Evolutionary conservation across 2,329 filamentous ascomycete species (phyloP).

Genomic region (Aspergillus calidoustus): DNA sequence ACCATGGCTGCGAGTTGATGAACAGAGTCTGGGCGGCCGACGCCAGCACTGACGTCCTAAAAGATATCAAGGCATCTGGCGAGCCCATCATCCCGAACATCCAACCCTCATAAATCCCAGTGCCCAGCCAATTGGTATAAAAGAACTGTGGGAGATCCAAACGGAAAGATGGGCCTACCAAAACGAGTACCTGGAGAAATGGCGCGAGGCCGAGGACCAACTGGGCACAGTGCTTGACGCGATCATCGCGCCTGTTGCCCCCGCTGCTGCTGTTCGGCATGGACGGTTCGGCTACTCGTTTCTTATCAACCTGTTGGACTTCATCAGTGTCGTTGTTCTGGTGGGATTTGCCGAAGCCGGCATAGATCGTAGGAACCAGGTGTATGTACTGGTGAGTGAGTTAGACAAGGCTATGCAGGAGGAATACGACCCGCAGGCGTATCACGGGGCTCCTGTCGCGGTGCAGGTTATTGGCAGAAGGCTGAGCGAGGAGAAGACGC

Average conservation of each 20-base stretch:
- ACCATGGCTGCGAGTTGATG: neutral
- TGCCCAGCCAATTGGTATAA: slow-evolving; percentile 12
- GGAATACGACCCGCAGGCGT: slow-evolving; percentile 52
- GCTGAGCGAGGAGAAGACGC: slow-evolving; percentile 51
- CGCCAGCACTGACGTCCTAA: slow-evolving; percentile 36
- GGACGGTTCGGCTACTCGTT: slow-evolving; percentile 41
- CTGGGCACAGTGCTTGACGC: slow-evolving; percentile 37
- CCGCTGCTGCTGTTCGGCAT: slow-evolving; percentile 44
- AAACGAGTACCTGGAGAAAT: slow-evolving; percentile 26
- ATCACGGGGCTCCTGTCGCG: slow-evolving; percentile 49
- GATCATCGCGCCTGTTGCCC: slow-evolving; percentile 45
- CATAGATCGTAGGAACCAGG: slow-evolving; percentile 31
- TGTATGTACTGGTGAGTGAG: neutral
- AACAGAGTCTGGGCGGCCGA: slow-evolving; percentile 36
- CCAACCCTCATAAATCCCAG: slow-evolving; percentile 34
- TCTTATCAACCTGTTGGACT: slow-evolving; percentile 46
- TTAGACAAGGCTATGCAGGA: slow-evolving; percentile 49
- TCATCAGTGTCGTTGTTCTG: slow-evolving; percentile 50
- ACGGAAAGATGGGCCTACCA: too few relatives aligned
- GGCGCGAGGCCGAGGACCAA: slow-evolving; percentile 27
- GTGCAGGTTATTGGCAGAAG: slow-evolving; percentile 51
- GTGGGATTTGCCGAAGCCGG: slow-evolving; percentile 49
- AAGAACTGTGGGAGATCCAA: slow-evolving; percentile 33
- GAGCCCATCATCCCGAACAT: slow-evolving; percentile 43
- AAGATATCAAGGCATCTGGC: slow-evolving; percentile 35